These are phyloP conservation scores for Exophiala lecanii-corni DNA, from an alignment of 2,329 filamentous ascomycete species.

Conservation along the genomic window DNA sequence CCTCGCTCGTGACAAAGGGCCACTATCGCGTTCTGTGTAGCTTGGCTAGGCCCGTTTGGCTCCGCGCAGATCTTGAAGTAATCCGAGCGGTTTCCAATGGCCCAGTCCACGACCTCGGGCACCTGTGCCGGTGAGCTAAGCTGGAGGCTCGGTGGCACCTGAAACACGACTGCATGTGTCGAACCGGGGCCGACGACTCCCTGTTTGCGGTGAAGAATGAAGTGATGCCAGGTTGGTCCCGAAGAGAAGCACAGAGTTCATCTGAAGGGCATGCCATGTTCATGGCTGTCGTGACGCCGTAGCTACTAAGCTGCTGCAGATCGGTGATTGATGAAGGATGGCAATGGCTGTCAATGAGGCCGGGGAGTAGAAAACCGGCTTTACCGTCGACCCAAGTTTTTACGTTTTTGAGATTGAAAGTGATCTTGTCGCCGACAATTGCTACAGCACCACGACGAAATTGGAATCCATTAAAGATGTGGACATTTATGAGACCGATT, in stretches of 20 bases:
- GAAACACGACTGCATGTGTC: not conserved
- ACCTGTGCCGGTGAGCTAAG: not conserved
- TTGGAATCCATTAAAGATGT: conserved; percentile 2
- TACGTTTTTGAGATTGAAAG: not conserved
- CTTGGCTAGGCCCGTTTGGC: not conserved
- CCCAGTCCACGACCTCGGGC: not conserved
- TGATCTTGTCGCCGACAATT: not conserved
- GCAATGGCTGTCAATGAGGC: conserved; percentile 27
- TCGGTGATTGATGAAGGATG: conserved; percentile 14
- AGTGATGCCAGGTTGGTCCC: not conserved
- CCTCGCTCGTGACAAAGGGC: not conserved
- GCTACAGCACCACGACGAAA: not conserved
- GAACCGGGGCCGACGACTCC: not conserved
- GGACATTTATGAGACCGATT: conserved; percentile 3
- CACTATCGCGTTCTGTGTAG: not conserved
- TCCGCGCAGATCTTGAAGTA: conserved; percentile 6
- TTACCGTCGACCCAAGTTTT: conserved; percentile 16
- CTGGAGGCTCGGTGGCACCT: not conserved
- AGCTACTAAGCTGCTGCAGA: conserved; percentile 17
- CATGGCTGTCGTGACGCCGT: conserved; percentile 26
- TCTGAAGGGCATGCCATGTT: conserved; percentile 8
- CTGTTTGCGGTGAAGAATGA: conserved; percentile 2
- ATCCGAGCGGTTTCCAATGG: conserved; percentile 1
- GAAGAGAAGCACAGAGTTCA: not conserved
- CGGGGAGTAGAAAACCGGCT: conserved; percentile 23